Evolutionary conservation across 1,284 basidiomycete genomes (phyloP).

Genomic region (Pseudozyma flocculosa): DNA sequence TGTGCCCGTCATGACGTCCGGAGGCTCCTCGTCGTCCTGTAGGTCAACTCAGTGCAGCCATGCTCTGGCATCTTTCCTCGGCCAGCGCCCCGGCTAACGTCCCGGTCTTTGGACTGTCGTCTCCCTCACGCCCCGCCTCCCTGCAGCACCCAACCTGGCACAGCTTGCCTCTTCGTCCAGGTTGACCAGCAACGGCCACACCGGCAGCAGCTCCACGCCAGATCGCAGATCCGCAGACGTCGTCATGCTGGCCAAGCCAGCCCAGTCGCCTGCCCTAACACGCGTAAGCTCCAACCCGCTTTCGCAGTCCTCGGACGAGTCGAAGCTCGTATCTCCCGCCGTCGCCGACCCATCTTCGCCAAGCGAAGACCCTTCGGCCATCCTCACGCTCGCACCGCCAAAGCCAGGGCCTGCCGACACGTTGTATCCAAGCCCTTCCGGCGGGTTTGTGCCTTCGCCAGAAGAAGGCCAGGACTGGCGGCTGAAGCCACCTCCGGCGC

Average conservation of each 20-base stretch:
- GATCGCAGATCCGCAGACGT: constrained; percentile 35
- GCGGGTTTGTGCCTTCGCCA: constrained; percentile 40
- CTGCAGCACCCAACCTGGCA: not conserved
- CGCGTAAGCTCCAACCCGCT: constrained; percentile 33
- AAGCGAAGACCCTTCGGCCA: constrained; percentile 2
- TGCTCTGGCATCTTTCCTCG: too few species aligned
- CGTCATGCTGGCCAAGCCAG: constrained; percentile 19
- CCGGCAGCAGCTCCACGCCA: constrained; percentile 4
- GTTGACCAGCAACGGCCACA: too few species aligned
- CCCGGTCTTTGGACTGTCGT: too few species aligned
- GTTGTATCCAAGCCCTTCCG: constrained; percentile 40
- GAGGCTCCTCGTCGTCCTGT: too few species aligned
- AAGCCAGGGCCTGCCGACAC: constrained; percentile 37
- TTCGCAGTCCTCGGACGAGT: constrained; percentile 6
- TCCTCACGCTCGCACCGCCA: constrained; percentile 29
- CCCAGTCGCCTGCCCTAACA: constrained; percentile 18
- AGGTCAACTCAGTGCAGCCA: too few species aligned
- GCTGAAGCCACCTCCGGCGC: constrained; percentile 27
- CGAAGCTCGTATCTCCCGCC: not conserved
- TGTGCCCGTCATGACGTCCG: too few species aligned
- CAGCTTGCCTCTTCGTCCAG: not conserved
- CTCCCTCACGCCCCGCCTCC: too few species aligned
- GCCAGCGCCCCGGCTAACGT: too few species aligned
- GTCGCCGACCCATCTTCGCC: not conserved
- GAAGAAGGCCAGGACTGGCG: constrained; percentile 44